Conservation (phyloP, 129 eudicot species). For the Chrysanthemum lavandulifolium region DNA sequence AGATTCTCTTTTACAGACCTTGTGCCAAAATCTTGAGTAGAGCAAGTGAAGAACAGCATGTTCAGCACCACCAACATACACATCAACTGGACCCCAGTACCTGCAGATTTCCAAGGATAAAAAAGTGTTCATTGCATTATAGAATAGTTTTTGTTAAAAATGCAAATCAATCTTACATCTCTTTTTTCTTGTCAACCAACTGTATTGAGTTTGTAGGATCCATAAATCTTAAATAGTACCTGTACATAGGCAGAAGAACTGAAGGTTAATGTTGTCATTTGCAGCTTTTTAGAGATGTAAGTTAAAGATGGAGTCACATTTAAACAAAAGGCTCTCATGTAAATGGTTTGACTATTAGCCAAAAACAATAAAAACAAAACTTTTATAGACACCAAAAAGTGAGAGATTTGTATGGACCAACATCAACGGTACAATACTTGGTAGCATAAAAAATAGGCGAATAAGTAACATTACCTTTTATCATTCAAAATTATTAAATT, state of each 20-base stretch:
- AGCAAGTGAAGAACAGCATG: slow-evolving; percentile 99
- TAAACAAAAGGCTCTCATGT: slow-evolving; percentile 9
- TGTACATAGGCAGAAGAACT: slow-evolving; percentile 32
- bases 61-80: slow-evolving; percentile 97
- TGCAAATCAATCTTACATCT: slow-evolving; percentile 49
- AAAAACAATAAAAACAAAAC: background rate
- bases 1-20: slow-evolving; percentile 47
- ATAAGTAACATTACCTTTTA: background rate
- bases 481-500: background rate
- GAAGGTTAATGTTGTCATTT: slow-evolving; percentile 19
- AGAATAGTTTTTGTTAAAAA: background rate
- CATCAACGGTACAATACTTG: background rate
- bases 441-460: background rate
- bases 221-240: slow-evolving; percentile 98
- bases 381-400: slow-evolving; percentile 6
- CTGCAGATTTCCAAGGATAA: slow-evolving; percentile 31
- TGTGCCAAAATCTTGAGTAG: slow-evolving; percentile 98
- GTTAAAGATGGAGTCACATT: background rate
- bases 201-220: slow-evolving; percentile 78
- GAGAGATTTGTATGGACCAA: background rate
- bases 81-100: slow-evolving; percentile 98
- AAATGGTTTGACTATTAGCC: background rate
- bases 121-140: background rate
- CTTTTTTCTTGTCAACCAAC: slow-evolving; percentile 85
- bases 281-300: slow-evolving; percentile 3